Conservation (phyloP, 169 alveolate species). For the Babesia ovis region DNA sequence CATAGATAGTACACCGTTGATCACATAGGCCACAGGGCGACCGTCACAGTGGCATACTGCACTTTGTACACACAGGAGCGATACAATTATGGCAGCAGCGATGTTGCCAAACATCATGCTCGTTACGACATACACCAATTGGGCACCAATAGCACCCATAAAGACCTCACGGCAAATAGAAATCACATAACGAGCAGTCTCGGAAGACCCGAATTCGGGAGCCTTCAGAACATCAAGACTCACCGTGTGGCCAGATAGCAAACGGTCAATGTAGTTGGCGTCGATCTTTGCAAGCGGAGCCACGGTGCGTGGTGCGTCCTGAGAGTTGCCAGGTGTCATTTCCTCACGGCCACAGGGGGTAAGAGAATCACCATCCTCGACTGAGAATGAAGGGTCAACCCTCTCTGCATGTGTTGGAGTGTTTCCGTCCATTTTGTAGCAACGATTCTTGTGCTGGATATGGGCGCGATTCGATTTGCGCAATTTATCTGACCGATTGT, state of each 20-base stretch:
- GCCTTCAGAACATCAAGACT: slow-evolving; percentile 51
- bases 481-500: neutral
- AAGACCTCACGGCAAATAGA: slow-evolving; percentile 59
- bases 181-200: slow-evolving; percentile 32
- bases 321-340: neutral
- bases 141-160: slow-evolving; percentile 62
- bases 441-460: neutral
- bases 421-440: slow-evolving; percentile 7
- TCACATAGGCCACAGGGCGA: slow-evolving; percentile 63
- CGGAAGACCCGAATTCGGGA: slow-evolving; percentile 60
- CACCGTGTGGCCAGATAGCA: slow-evolving; percentile 29
- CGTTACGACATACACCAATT: slow-evolving; percentile 61
- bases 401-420: neutral
- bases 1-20: slow-evolving; percentile 54
- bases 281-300: slow-evolving; percentile 1
- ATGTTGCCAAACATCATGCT: slow-evolving; percentile 50
- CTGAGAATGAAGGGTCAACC: neutral
- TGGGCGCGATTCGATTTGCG: neutral
- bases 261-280: slow-evolving; percentile 16
- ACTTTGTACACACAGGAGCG: slow-evolving; percentile 58
- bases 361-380: neutral
- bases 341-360: neutral
- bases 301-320: neutral
- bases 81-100: slow-evolving; percentile 59
- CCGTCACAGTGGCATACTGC: slow-evolving; percentile 69